Base-by-base conservation (phyloP, 2,329 filamentous ascomycete species). In the Bipolaris zeicola region DNA sequence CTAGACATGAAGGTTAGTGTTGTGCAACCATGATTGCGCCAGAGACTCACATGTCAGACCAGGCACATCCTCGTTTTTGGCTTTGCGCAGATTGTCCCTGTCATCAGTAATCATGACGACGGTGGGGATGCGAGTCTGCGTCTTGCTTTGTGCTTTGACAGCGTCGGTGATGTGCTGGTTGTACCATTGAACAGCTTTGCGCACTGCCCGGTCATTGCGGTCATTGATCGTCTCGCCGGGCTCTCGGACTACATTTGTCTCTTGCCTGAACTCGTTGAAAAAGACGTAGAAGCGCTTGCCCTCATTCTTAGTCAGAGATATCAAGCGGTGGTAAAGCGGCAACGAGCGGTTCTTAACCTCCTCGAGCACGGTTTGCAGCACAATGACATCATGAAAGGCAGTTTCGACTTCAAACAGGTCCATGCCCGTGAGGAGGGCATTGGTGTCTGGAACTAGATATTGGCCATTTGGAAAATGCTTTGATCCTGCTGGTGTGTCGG, bases 221-320 rank as follows among this genome's bases (percentile, higher is more conserved):
- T 99, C 95, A 74, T 99, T 99, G 77, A 99, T 95, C 3, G 86
- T 89, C 80, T 99, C 95, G 36, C 90, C 89, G 5, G 83, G 77
- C 18, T 88, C 84, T 60, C 95, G 85, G 26, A 84, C 79, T 45
- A 97, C 86, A 71, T 96, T 90, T 0, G 95, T 99, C 76, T 99
- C 96, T 37, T 93, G 82, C 49, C 94, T 86, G 73, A 99, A 99
- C 69, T 99, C 95, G 76, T 99, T 99, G 85, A 98, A 98, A 76
- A 99, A 99, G 50, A 99, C 91, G 72, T 98, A 97, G 75, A 96
- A 98, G 52, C 94, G 87, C 82, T 99, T 99, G 64, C 96, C 92
- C 68, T 96, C 92, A 71, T 94, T 96, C 78, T 94, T 96, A 37
- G 93, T 96, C 62, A 99, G 82, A 20, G 90, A 88, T 64, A 98